Base-by-base conservation (phyloP, 352 stramenopile species). In the Globisporangium splendens region DNA sequence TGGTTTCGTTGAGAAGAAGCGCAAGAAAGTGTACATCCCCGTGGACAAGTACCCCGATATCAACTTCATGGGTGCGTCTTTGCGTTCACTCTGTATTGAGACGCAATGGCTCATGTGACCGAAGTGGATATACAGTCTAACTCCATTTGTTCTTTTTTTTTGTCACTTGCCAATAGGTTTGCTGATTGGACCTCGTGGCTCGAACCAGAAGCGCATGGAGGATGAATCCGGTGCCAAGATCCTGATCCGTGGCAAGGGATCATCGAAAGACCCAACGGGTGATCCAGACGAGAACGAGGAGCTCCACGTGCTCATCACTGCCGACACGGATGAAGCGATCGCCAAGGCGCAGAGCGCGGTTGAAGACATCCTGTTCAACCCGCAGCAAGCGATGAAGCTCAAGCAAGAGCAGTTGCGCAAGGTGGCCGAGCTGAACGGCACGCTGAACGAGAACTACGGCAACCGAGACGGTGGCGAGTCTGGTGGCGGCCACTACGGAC, bases 171-270 rank as follows among this genome's bases (percentile, higher is more conserved):
- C 28, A 35, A 35, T 35, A 83, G 73, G 78, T 5, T 56, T 97
- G 50, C 67, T 97, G 31, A 96, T 97, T 62, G 91, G 91, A 8
- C 91, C 91, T 43, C 82, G 85, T 43, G 91, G 91, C 8, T 95
- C 86, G 47, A 97, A 96, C 59, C 87, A 97, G 56, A 97, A 97
- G 71, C 83, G 88, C 52, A 96, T 97, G 86, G 86, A 97, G 62
- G 88, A 97, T 52, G 77, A 94, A 48, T 96, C 89, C 0, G 91
- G 91, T 3, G 88, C 91, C 12, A 85, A 88, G 49, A 97, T 97
- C 68, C 66, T 96, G 49, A 97, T 97, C 53, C 91, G 91, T 20
- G 91, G 91, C 50, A 88, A 88, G 47, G 91, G 91, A 1, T 95
- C 88, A 33, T 88, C 75, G 21, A 96, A 94, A 63, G 83, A 93